Conservation (phyloP, 1,284 basidiomycete species). For the Trichosporon inkin region DNA sequence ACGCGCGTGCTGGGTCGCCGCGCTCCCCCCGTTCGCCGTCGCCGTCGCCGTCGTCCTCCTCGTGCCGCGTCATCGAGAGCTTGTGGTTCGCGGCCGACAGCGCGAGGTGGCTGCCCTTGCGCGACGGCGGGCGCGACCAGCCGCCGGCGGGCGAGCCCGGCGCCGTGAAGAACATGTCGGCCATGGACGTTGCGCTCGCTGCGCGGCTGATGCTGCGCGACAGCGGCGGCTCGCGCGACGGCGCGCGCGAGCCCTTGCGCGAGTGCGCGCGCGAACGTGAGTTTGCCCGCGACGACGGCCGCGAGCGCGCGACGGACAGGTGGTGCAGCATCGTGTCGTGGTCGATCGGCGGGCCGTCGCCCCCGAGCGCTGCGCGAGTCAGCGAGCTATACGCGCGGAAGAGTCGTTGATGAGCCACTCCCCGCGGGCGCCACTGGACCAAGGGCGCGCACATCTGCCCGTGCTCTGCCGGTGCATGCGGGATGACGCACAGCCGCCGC, state of each 20-base stretch:
- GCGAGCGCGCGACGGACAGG: constrained; percentile 26
- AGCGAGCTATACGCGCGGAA: background rate
- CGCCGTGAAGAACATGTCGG: constrained; percentile 47
- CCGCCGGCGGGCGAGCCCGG: constrained; percentile 29
- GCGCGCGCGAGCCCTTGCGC: constrained; percentile 13
- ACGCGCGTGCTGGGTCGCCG: background rate
- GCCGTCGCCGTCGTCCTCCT: constrained; percentile 1
- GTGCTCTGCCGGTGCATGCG: too few relatives aligned
- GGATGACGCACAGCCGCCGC: too few relatives aligned
- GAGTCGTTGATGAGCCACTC: background rate
- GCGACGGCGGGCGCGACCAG: constrained; percentile 12
- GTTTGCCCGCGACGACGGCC: constrained; percentile 16
- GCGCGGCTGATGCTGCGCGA: constrained; percentile 1
- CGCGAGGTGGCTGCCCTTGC: constrained; percentile 9
- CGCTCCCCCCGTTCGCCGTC: background rate
- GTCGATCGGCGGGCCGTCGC: constrained; percentile 21
- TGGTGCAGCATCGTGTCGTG: constrained; percentile 32
- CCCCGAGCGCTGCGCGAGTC: constrained; percentile 36
- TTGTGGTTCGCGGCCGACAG: constrained; percentile 10
- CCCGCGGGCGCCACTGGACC: background rate
- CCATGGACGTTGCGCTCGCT: constrained; percentile 36
- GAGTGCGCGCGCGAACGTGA: constrained; percentile 18
- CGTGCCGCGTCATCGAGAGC: constrained; percentile 25
- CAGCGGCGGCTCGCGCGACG: constrained; percentile 6
- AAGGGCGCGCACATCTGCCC: too few relatives aligned